Base-by-base conservation (phyloP, 1,284 basidiomycete species). In the Ganoderma boninense region DNA sequence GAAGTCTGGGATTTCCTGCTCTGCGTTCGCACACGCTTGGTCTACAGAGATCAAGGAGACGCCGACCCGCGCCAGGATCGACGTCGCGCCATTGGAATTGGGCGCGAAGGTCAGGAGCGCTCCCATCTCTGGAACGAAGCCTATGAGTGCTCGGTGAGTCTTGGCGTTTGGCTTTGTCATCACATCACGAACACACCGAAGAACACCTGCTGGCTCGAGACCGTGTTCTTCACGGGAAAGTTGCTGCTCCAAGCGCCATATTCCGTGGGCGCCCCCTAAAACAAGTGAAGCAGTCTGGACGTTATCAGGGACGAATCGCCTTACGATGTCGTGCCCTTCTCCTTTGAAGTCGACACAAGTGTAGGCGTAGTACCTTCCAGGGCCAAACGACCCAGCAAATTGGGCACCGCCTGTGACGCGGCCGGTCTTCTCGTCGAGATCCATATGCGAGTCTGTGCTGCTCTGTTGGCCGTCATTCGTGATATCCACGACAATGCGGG, bases 311-410 rank as follows among this genome's bases (percentile, higher is more conserved):
- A 43, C 43, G 23, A 38, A 1, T 38, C 38, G 23, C 1, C 66
- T 26, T 42, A 74, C 73, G 49, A 89, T 79, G 2, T 83, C 78
- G 66, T 85, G 88, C 0, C 87, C 88, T 40, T 86, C 84, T 3
- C 87, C 88, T 70, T 85, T 84, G 79, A 90, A 90, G 68, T 89
- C 88, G 1, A 89, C 86, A 72, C 90, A 91, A 0, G 87, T 86
- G 73, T 85, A 91, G 0, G 86, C 87, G n/a, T 81, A 81, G 74
- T 89, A 91, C 23, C 87, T 79, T 1, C 87, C 88, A 38, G 88
- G 87, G 26, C 87, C 87, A 73, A 89, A 89, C 0, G 86, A 87
- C 8, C 84, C 84, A 35, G 84, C 81, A 74, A 84, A 87, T 26
- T 81, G 80, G 6, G 81, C 78, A 10, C 82, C 81, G 11, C 81